Percentiles rank a stretch among this genome's conserved stretches.
Conservation (phyloP, 2,329 filamentous ascomycete species). For the Alternaria triticimaculans region DNA sequence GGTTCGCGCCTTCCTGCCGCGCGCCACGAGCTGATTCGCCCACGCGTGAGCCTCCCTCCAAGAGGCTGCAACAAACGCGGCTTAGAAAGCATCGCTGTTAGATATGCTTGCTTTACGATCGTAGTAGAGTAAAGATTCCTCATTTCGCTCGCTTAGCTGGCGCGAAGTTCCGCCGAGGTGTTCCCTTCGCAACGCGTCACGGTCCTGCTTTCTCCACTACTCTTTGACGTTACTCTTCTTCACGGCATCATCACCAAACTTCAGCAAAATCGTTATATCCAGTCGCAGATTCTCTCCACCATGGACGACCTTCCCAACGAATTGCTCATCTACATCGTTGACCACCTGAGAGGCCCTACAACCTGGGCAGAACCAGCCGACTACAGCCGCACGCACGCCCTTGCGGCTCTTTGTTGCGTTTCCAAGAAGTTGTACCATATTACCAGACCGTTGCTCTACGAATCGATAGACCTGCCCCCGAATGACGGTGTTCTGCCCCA, state of each 20-base stretch:
- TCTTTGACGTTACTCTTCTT: too few relatives aligned
- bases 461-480: not conserved
- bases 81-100: not conserved
- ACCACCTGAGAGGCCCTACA: not conserved
- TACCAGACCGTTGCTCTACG: not conserved
- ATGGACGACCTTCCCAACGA: not conserved
- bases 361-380: not conserved
- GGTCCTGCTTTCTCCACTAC: not conserved
- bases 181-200: not conserved
- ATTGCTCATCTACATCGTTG: not conserved
- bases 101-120: too few relatives aligned
- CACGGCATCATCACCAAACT: too few relatives aligned
- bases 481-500: not conserved
- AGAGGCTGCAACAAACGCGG: not conserved
- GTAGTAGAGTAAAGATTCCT: not conserved
- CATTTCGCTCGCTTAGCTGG: not conserved
- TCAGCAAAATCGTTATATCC: too few relatives aligned
- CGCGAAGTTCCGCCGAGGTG: not conserved
- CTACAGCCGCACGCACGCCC: not conserved
- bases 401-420: not conserved
- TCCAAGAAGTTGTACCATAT: not conserved
- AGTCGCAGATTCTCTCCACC: too few relatives aligned
- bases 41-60: not conserved
- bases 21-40: not conserved
- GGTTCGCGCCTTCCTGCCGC: not conserved